A percentile compares a stretch with the other conserved stretches of the same genome.
Conservation (phyloP, 1,284 basidiomycete species). For the Trametes sp. region DNA sequence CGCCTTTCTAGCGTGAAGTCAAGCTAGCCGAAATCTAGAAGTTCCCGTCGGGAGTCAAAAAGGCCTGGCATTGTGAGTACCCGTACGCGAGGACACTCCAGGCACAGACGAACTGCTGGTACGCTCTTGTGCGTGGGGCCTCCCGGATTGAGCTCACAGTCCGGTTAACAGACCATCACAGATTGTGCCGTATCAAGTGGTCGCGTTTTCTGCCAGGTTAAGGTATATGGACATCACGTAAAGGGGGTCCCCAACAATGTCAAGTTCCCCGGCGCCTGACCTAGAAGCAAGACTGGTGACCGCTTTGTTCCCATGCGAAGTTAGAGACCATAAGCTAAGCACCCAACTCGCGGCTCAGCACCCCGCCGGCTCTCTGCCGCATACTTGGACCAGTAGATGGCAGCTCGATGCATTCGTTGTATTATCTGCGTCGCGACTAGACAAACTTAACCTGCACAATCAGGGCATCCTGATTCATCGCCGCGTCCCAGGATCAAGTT, state of each 20-base stretch:
- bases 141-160: constrained; percentile 7
- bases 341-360: neutral
- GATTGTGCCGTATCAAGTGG: neutral
- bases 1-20: neutral
- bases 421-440: neutral
- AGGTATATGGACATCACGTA: constrained; percentile 13
- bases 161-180: neutral
- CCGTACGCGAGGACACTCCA: neutral
- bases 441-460: neutral
- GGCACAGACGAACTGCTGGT: constrained; percentile 1
- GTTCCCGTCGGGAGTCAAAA: neutral
- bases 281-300: constrained; percentile 6
- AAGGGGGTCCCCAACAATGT: neutral
- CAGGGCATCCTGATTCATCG: neutral
- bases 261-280: constrained; percentile 3
- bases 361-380: neutral
- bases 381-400: neutral
- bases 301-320: constrained; percentile 13
- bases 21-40: neutral
- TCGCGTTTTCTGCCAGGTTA: neutral
- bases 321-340: constrained; percentile 2
- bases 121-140: constrained; percentile 1
- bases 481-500: neutral
- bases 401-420: too few species aligned
- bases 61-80: neutral